phyloP scores from a whole-genome alignment of 2,329 filamentous ascomycete species.

The Aspergillus melleus region DNA sequence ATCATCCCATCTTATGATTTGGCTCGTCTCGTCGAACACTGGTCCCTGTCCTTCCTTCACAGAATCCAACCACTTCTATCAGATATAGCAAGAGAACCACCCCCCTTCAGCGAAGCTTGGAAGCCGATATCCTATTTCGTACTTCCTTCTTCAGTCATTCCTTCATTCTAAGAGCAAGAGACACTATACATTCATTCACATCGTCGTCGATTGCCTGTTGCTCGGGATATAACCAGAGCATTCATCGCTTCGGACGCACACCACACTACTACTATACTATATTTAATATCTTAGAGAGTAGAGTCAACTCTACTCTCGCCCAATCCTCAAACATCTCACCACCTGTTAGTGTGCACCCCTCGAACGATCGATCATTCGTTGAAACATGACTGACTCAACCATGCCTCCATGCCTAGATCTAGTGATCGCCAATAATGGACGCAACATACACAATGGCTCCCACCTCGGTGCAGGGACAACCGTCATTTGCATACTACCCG shows the following conservation, averaged over 20 bases:
- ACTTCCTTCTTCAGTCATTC: slow-evolving; percentile 38
- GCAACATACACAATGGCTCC: slow-evolving; percentile 56
- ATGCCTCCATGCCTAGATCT: not conserved
- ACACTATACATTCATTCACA: slow-evolving; percentile 29
- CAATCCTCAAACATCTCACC: slow-evolving; percentile 1
- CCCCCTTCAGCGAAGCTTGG: not conserved
- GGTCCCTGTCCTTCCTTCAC: slow-evolving; percentile 38
- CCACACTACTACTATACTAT: slow-evolving; percentile 11
- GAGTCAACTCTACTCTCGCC: slow-evolving; percentile 9
- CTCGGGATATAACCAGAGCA: not conserved
- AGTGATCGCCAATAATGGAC: slow-evolving; percentile 57
- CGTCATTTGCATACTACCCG: slow-evolving; percentile 84
- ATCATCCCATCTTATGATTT: slow-evolving; percentile 18
- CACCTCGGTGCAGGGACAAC: slow-evolving; percentile 63
- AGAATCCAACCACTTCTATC: not conserved
- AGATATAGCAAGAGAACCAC: not conserved
- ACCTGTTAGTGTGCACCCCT: slow-evolving; percentile 9
- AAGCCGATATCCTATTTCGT: not conserved
- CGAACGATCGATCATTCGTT: not conserved
- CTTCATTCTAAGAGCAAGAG: slow-evolving; percentile 29
- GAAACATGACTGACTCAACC: slow-evolving; percentile 6
- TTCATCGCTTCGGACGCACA: slow-evolving; percentile 1
- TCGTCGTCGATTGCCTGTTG: slow-evolving; percentile 6
- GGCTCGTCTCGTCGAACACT: slow-evolving; percentile 24
- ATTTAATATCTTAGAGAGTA: slow-evolving; percentile 18